phyloP scores from a whole-genome alignment of 345 rosid genomes.

The Syzygium jambos region DNA sequence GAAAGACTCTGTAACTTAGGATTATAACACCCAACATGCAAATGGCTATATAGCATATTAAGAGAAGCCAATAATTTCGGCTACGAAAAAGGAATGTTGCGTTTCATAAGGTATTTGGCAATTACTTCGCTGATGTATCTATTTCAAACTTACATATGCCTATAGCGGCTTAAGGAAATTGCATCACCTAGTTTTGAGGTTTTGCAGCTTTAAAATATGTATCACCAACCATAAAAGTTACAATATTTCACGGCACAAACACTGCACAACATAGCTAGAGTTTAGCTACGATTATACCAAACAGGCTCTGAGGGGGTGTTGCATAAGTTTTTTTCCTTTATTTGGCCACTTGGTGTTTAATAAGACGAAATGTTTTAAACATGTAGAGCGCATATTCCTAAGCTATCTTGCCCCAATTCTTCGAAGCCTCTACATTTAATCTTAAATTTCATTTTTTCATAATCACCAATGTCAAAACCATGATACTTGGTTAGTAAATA shows the following conservation, averaged over 20 bases:
- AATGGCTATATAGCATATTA: not conserved
- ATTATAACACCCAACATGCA: not conserved
- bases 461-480: not conserved
- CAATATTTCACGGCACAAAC: not conserved
- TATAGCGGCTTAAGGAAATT: not conserved
- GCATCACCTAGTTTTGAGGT: not conserved
- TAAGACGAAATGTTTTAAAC: not conserved
- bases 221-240: not conserved
- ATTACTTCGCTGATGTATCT: not conserved
- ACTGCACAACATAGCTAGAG: not conserved
- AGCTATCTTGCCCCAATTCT: not conserved
- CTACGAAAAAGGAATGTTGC: not conserved
- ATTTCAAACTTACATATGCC: not conserved
- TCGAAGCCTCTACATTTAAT: not conserved
- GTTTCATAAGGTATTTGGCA: not conserved
- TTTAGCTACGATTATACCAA: not conserved
- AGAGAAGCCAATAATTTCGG: accelerated
- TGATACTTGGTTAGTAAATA: not conserved
- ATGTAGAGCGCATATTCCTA: not conserved
- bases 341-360: not conserved
- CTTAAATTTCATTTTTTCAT: not conserved
- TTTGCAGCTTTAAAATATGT: not conserved
- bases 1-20: not conserved
- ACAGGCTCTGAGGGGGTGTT: not conserved
- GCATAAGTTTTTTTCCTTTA: too few relatives aligned